Base-by-base conservation (phyloP, 805 yeast genomes). In the Metschnikowia cubensis region DNA sequence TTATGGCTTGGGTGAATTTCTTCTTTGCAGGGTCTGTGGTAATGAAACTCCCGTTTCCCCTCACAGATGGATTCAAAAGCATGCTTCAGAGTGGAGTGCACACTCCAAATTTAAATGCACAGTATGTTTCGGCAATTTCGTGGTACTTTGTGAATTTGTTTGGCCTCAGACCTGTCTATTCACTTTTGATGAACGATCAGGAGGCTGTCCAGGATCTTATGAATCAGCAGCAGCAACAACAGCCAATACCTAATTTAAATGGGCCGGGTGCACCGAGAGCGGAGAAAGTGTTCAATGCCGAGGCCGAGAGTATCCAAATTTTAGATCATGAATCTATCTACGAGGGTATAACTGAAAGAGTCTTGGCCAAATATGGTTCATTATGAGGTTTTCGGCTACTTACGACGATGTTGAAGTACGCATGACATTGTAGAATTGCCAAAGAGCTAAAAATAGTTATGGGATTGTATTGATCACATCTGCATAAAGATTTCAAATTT, bases 1-100 rank as follows among this genome's bases (percentile, higher is more conserved):
- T 91, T 56, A 91, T 94, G 97, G 89, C 90, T 62, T 94, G 97
- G 96, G 92, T 92, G 53, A 89, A 88, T 62, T 87, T 83, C 61
- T 91, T 92, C 70, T 94, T 89, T 67, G 89, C 92, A 13, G 97
- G 97, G 0, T 89, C 90, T 55, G 84, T 91, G 14, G 80, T 89
- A 44, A 87, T 73, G 77, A 72, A 69, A 56, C 73, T 94, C 48
- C 99, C 99, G 15, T 94, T 94, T 71, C 96, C 96, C 2, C 71
- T 94, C 50, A 94, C 98, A 0, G 76, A 83, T 32, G 83, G 91
- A 52, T 94, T 94, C 74, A 94, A 94, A 67, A 81, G 87, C 51
- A 91, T 94, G 96, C 70, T 94, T 39, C 99, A 94, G 68, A 81
- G 80, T 29, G 96, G 97, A 6, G 85, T 94, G 13, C 78, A 76